Evolutionary conservation across 768 basidiomycete species (phyloP).

Genomic region (Candolleomyces aberdarensis): DNA sequence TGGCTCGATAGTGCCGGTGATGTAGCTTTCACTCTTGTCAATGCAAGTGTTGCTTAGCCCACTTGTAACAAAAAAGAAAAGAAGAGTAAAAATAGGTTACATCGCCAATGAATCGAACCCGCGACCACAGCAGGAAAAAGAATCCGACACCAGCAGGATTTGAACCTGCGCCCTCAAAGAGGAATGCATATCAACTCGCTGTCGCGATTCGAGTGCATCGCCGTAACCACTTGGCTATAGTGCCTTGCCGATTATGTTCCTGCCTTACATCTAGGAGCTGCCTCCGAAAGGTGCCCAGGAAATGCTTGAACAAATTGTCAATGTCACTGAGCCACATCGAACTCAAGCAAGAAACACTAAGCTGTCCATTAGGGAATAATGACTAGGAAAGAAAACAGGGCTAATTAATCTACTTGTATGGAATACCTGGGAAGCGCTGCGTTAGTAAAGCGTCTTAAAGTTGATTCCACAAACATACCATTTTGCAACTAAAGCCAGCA

Average conservation of each 20-base stretch:
- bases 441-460: neutral
- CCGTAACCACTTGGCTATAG: slow-evolving; percentile 51
- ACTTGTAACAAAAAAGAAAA: neutral
- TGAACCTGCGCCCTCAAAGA: too few species aligned
- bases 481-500: slow-evolving; percentile 19
- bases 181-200: too few species aligned
- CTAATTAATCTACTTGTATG: slow-evolving; percentile 34
- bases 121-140: slow-evolving; percentile 24
- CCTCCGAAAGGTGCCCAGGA: neutral
- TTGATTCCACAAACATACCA: slow-evolving; percentile 3
- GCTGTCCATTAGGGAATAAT: too few species aligned
- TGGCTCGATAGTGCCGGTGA: neutral
- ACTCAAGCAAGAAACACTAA: too few species aligned
- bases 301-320: neutral
- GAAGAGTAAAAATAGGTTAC: neutral
- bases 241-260: slow-evolving; percentile 17
- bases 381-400: too few species aligned
- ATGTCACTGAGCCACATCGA: too few species aligned
- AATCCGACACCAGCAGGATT: slow-evolving; percentile 27
- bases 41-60: neutral
- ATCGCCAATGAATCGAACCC: slow-evolving; percentile 38
- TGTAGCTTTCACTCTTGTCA: neutral
- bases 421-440: slow-evolving; percentile 32
- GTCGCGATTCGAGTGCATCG: too few species aligned
- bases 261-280: neutral